phyloP scores from a whole-genome alignment of 2,329 filamentous ascomycete genomes.

The Pseudogymnoascus sp. region DNA sequence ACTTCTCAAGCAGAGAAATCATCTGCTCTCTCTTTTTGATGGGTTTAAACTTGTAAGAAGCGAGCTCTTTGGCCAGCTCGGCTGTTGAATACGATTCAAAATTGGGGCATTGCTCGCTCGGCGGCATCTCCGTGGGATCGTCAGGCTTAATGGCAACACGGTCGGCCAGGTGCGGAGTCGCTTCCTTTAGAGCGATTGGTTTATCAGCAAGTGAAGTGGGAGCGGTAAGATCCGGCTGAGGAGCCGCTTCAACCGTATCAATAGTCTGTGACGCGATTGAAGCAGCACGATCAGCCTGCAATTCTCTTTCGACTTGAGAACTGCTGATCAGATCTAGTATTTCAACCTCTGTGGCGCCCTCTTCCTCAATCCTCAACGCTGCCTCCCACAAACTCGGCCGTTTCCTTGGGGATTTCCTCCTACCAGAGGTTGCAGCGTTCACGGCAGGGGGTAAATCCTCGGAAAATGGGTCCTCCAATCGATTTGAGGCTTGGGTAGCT shows the following conservation, averaged over 20 bases:
- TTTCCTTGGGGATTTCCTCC: conserved; percentile 10
- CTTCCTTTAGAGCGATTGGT: neutral
- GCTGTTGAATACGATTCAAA: conserved; percentile 55
- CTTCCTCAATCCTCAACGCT: conserved; percentile 58
- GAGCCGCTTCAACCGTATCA: neutral
- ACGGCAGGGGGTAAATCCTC: conserved; percentile 3
- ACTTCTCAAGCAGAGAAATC: conserved; percentile 61
- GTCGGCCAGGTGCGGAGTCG: neutral
- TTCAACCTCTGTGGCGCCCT: conserved; percentile 55
- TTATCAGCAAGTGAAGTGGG: neutral
- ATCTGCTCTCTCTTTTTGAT: conserved; percentile 61
- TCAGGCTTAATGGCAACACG: neutral
- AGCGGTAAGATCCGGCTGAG: neutral
- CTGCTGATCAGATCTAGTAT: conserved; percentile 49
- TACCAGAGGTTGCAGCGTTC: neutral
- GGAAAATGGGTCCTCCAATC: conserved; percentile 24
- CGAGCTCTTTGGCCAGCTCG: conserved; percentile 54
- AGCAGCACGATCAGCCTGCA: neutral
- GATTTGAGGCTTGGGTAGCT: conserved; percentile 53
- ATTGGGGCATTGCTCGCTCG: conserved; percentile 38
- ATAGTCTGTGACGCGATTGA: neutral
- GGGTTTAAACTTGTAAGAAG: conserved; percentile 63
- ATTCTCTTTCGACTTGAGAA: conserved; percentile 3
- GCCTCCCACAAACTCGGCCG: conserved; percentile 57
- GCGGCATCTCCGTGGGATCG: neutral